These are phyloP conservation scores for Chrysosporium queenslandicum DNA, from an alignment of 2,329 filamentous ascomycete species.

Conservation along the genomic window DNA sequence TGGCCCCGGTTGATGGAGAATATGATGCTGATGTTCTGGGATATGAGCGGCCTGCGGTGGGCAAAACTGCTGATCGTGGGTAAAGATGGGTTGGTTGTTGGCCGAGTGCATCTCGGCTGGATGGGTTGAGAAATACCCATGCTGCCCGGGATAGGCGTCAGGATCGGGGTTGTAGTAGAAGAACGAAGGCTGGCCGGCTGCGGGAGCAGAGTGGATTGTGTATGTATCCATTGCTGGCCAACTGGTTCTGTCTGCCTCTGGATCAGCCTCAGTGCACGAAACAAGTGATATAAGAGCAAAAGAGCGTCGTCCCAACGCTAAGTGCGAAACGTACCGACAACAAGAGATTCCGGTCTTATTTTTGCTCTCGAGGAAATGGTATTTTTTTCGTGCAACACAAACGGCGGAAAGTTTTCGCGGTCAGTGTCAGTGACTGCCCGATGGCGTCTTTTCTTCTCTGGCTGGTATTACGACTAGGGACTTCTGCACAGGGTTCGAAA, in stretches of 20 bases:
- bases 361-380: background rate
- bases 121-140: conserved; percentile 63
- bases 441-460: background rate
- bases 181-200: conserved; percentile 20
- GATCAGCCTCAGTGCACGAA: conserved; percentile 6
- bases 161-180: conserved; percentile 80
- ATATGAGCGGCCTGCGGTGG: conserved; percentile 19
- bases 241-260: background rate
- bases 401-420: background rate
- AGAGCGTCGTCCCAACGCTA: background rate
- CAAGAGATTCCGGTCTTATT: background rate
- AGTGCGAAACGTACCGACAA: conserved; percentile 2
- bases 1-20: conserved; percentile 10
- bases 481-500: background rate
- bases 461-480: conserved; percentile 9
- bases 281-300: no score
- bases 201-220: conserved; percentile 7
- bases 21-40: conserved; percentile 3
- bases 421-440: background rate
- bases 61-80: conserved; percentile 24
- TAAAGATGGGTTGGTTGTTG: conserved; percentile 18
- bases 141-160: conserved; percentile 60
- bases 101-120: conserved; percentile 40
- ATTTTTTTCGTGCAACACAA: conserved; percentile 6
- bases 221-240: conserved; percentile 10